Evolutionary conservation across 2,329 filamentous ascomycete species (phyloP).

Genomic region (Beauveria australis): DNA sequence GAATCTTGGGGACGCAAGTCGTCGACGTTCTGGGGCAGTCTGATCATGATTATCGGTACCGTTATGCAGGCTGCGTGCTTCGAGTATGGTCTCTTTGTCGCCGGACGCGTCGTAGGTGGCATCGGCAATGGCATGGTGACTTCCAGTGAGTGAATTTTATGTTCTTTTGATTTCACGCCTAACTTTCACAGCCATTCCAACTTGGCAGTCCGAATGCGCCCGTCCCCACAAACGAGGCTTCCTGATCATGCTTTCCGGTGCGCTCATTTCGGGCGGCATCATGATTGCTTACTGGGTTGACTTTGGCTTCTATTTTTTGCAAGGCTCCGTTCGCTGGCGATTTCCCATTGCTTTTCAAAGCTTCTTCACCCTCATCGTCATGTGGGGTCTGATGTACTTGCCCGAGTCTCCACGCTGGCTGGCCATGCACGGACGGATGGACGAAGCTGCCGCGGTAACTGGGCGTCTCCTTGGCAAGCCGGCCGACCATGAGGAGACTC

Average conservation of each 20-base stretch:
- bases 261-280: conserved; percentile 22
- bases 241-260: conserved; percentile 21
- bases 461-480: conserved; percentile 19
- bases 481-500: conserved; percentile 19
- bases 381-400: conserved; percentile 46
- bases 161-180: neutral
- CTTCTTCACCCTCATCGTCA: conserved; percentile 34
- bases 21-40: conserved; percentile 24
- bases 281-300: conserved; percentile 25
- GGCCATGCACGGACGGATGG: conserved; percentile 29
- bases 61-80: conserved; percentile 19
- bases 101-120: conserved; percentile 20
- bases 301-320: conserved; percentile 24
- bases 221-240: conserved; percentile 21
- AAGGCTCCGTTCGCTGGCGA: conserved; percentile 24
- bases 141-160: conserved; percentile 12
- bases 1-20: conserved; percentile 24
- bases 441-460: conserved; percentile 19
- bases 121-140: conserved; percentile 23
- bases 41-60: conserved; percentile 23
- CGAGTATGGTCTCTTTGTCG: conserved; percentile 19
- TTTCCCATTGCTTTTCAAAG: conserved; percentile 25
- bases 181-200: conserved; percentile 17
- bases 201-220: conserved; percentile 23
- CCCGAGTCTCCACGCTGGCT: conserved; percentile 37